Evolutionary conservation across 768 basidiomycete species (phyloP), one percentile per base, ranked within the genome.

Genomic region (Naganishia vaughanmartiniae): DNA sequence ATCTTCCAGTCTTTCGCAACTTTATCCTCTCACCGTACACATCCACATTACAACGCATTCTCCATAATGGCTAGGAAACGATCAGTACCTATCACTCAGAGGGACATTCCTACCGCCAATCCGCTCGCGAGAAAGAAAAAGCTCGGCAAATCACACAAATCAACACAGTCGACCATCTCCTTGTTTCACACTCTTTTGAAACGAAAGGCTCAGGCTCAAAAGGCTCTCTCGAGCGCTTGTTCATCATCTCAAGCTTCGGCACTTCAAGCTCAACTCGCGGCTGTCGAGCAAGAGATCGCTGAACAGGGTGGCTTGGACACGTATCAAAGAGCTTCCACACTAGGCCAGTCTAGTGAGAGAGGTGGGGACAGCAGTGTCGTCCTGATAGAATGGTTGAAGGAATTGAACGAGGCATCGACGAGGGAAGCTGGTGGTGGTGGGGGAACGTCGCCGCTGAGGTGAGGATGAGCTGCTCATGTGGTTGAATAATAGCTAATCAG

Each of bases 341-440:
- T 90, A 19, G 93, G 93, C 0, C 93, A 96, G 77, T 86, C 87
- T 2, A 84, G 82, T 10, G 90, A 92, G 70, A 84, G 93, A 65
- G 93, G 93, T 11, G 93, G 93, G 4, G 93, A 93, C 7, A 92
- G 89, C 76, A 90, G 94, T 76, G 90, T 87, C 76, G 83, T 93
- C 2, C 81, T 93, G 28, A 85, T 95, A 53, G 76, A 75, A 46
- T 96, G 92, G 91, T 80, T 96, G 72, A 85, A 86, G 71, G 87
- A 87, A 36, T 76, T 87, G 70, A 81, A 42, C 11, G 60, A 63
- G 24, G 60, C 60, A 3, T 11, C 6, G 31, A 83, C 1, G 66
- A 74, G 46, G 72, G 66, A 66, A 45, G 65, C 55, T 51, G 48
- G 24, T 30, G 58, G 2, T 21, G 66, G 73, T 31, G 15, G 21